These are phyloP conservation scores for Fonsecaea pugnacius DNA, from an alignment of 2,329 filamentous ascomycete genomes.

Conservation along the genomic window DNA sequence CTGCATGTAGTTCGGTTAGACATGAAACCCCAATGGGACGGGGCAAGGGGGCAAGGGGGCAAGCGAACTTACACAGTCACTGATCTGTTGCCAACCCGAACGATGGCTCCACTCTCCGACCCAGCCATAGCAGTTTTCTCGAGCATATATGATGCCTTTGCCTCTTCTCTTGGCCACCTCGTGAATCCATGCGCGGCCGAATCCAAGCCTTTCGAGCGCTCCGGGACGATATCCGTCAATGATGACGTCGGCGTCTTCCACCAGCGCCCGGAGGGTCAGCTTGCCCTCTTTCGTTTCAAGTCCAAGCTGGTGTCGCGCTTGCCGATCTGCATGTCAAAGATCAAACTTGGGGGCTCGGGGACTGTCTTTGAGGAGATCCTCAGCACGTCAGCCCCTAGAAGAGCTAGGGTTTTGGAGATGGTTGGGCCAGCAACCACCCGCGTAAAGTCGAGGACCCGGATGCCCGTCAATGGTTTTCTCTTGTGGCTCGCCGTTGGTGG, in stretches of 20 bases:
- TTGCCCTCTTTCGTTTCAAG: conserved; percentile 50
- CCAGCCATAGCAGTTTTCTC: conserved; percentile 57
- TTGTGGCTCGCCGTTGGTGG: too few relatives aligned
- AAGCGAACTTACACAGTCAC: conserved; percentile 52
- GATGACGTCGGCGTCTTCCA: conserved; percentile 58
- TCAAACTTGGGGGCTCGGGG: conserved; percentile 57
- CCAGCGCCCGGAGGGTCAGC: conserved; percentile 46
- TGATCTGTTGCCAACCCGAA: conserved; percentile 58
- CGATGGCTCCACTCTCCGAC: conserved; percentile 49
- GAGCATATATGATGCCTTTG: conserved; percentile 53
- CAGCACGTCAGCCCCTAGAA: conserved; percentile 53
- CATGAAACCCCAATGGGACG: too few relatives aligned
- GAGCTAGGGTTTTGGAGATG: conserved; percentile 47
- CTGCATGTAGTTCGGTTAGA: conserved; percentile 1
- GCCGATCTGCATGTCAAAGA: conserved; percentile 72
- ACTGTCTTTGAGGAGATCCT: conserved; percentile 38
- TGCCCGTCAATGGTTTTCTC: conserved; percentile 45
- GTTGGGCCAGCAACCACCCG: conserved; percentile 52
- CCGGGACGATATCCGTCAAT: conserved; percentile 57
- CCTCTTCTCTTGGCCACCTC: conserved; percentile 47
- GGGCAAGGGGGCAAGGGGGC: too few relatives aligned
- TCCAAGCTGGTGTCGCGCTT: conserved; percentile 67
- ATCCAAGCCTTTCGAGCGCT: conserved; percentile 62
- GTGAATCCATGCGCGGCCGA: conserved; percentile 53
- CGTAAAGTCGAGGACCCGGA: conserved; percentile 56